Evolutionary conservation across 305 asterid genomes (phyloP).

Genomic region (Euphrasia arctica): DNA sequence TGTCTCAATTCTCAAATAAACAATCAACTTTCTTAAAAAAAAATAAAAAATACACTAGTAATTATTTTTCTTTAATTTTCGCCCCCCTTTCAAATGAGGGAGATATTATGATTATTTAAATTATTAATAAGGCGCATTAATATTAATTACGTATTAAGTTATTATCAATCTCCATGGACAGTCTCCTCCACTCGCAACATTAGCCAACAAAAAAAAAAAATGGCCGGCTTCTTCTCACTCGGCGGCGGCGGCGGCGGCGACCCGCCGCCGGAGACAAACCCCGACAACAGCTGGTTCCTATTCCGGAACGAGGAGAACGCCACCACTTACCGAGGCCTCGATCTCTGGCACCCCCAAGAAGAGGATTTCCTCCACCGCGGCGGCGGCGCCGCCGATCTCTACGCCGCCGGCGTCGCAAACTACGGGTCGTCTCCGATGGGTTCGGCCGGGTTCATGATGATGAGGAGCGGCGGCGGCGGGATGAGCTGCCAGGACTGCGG

Average conservation of each 20-base stretch:
- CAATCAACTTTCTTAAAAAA: no score
- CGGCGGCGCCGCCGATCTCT: conserved; percentile 41
- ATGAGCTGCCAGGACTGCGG: conserved; percentile 88
- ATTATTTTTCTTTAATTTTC: no score
- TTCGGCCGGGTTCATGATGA: conserved; percentile 36
- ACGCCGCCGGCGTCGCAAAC: conserved; percentile 55
- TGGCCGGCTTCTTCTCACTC: conserved; percentile 94
- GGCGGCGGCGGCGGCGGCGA: conserved; percentile 44
- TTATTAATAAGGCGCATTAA: no score
- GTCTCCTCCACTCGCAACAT: not conserved
- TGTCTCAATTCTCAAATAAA: no score
- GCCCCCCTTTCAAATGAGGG: no score
- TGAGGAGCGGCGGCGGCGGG: conserved; percentile 64
- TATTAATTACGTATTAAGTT: no score
- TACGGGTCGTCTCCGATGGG: conserved; percentile 25
- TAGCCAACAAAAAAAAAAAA: conserved; percentile 12
- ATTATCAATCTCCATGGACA: no score
- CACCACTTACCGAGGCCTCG: conserved; percentile 57
- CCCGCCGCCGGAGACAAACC: conserved; percentile 45
- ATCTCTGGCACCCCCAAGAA: conserved; percentile 62
- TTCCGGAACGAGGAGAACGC: conserved; percentile 47
- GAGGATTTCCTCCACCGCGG: conserved; percentile 38
- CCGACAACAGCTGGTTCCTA: conserved; percentile 68
- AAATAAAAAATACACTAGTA: no score
- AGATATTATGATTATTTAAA: no score